Percentiles rank a stretch among this genome's conserved stretches.
These are phyloP conservation scores for Carex pumila DNA, from an alignment of 176 grass and related monocot genomes.

Conservation along the genomic window DNA sequence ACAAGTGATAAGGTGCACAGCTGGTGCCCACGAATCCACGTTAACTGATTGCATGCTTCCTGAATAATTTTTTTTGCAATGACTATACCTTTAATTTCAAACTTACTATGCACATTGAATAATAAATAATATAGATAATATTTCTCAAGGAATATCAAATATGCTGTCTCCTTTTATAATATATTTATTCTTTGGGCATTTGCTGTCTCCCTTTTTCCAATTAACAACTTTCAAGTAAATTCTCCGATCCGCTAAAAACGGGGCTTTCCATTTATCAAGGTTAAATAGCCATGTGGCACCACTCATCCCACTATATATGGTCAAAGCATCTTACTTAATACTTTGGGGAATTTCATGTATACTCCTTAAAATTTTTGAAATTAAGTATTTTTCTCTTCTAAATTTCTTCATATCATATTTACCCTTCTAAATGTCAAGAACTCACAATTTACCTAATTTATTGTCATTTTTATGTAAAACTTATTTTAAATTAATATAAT, in stretches of 20 bases:
- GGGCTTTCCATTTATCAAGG: not conserved
- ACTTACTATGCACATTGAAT: not conserved
- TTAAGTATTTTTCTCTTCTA: too few relatives aligned
- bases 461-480: too few relatives aligned
- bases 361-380: too few relatives aligned
- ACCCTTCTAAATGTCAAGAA: too few relatives aligned
- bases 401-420: too few relatives aligned
- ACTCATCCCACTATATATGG: not conserved
- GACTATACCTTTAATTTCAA: not conserved
- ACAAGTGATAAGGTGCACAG: not conserved
- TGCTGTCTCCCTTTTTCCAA: not conserved
- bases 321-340: not conserved
- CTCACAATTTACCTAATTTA: too few relatives aligned
- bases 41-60: not conserved
- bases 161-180: not conserved
- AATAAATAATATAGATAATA: not conserved
- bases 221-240: not conserved
- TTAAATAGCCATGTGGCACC: not conserved
- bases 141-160: not conserved
- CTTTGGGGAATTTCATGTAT: too few relatives aligned
- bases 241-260: not conserved
- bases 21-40: not conserved
- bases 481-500: too few relatives aligned
- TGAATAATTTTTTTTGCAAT: not conserved
- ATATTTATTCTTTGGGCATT: not conserved